phyloP scores from a whole-genome alignment of 345 rosid species.

The Gossypium herbaceum region DNA sequence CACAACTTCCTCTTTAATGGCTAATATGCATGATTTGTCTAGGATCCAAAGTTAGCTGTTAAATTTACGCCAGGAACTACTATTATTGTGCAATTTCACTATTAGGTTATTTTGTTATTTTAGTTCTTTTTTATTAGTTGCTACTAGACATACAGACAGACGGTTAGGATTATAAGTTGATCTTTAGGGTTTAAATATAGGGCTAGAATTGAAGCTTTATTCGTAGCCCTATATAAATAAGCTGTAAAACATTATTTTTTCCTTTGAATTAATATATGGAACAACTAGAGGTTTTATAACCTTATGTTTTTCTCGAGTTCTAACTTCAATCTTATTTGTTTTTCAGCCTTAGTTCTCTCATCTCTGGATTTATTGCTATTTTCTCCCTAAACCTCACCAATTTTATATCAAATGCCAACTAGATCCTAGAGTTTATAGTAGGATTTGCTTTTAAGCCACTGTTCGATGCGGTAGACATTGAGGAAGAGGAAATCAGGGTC shows the following conservation, averaged over 20 bases:
- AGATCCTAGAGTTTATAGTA: background rate
- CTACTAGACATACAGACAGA: background rate
- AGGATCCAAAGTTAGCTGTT: background rate
- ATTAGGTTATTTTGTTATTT: background rate
- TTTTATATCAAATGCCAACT: background rate
- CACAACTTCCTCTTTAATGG: background rate
- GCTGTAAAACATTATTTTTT: background rate
- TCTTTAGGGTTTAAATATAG: background rate
- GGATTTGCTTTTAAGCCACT: too few relatives aligned
- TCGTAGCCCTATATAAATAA: background rate
- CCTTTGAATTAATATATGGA: background rate
- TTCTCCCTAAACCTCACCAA: background rate
- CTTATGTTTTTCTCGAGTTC: background rate
- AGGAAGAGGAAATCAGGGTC: too few relatives aligned
- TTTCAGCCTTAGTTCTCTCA: background rate
- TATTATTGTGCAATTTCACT: background rate
- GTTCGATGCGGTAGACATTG: too few relatives aligned
- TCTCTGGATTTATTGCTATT: background rate
- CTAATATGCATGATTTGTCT: background rate
- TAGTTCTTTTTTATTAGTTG: background rate
- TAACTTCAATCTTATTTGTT: background rate
- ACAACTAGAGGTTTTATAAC: background rate
- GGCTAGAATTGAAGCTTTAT: background rate
- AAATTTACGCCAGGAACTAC: background rate
- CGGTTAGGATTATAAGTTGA: background rate